Conservation (phyloP, 805 yeast species). For the Lachancea nothofagi region DNA sequence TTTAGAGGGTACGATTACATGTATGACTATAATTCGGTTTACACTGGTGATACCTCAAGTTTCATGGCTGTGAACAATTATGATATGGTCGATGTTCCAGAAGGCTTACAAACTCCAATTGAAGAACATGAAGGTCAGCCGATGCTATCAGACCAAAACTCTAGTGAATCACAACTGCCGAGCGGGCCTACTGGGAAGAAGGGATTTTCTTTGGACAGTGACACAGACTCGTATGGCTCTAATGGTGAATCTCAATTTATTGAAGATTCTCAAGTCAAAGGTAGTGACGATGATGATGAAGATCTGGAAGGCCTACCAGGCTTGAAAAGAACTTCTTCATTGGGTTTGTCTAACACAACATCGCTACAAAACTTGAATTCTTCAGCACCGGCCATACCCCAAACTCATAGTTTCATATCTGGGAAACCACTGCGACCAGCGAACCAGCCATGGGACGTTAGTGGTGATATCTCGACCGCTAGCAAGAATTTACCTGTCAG, state of each 20-base stretch:
- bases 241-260: conserved; percentile 30
- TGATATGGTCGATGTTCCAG: conserved; percentile 34
- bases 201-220: conserved; percentile 16
- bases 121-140: conserved; percentile 21
- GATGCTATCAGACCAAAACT: background rate
- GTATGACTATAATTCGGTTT: conserved; percentile 77
- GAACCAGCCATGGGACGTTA: conserved; percentile 2
- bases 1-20: conserved; percentile 71
- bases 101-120: conserved; percentile 30
- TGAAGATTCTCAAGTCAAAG: conserved; percentile 18
- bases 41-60: conserved; percentile 44
- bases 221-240: conserved; percentile 24
- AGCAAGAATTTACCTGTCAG: background rate
- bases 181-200: conserved; percentile 5
- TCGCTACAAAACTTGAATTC: conserved; percentile 24
- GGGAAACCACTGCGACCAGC: conserved; percentile 21
- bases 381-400: conserved; percentile 12
- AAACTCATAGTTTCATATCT: conserved; percentile 29
- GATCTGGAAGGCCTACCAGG: conserved; percentile 15
- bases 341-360: conserved; percentile 24
- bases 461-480: conserved; percentile 11
- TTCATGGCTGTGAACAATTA: conserved; percentile 33
- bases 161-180: conserved; percentile 7
- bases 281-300: conserved; percentile 19
- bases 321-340: conserved; percentile 25